Evolutionary conservation across 2,329 filamentous ascomycete species (phyloP).

Genomic region (Pochonia chlamydosporia): DNA sequence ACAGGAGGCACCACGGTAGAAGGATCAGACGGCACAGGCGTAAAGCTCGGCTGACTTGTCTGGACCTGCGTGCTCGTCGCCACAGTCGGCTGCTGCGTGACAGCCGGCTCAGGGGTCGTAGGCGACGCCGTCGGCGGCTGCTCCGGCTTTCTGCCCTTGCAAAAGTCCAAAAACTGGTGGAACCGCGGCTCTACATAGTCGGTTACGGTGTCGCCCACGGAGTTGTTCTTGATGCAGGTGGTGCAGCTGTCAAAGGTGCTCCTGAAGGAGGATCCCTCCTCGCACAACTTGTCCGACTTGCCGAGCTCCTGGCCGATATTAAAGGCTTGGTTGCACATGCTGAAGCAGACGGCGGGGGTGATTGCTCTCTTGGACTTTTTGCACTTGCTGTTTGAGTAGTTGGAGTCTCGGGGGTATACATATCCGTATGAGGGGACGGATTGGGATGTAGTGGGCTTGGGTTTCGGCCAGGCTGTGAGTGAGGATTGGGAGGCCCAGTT

Average conservation of each 20-base stretch:
- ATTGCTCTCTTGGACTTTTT: constrained; percentile 31
- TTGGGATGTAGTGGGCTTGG: background rate
- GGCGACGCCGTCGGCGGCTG: constrained; percentile 11
- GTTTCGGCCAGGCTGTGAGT: constrained; percentile 27
- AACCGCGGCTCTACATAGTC: constrained; percentile 33
- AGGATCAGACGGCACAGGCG: constrained; percentile 6
- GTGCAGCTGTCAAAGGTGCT: constrained; percentile 31
- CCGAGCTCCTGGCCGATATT: constrained; percentile 46
- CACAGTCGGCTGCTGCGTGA: constrained; percentile 15
- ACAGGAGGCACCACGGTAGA: too few species aligned
- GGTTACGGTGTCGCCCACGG: constrained; percentile 15
- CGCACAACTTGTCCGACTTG: constrained; percentile 42
- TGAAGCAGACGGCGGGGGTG: constrained; percentile 45
- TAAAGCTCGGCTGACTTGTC: constrained; percentile 17
- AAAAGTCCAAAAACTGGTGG: constrained; percentile 40
- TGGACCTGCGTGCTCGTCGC: constrained; percentile 20
- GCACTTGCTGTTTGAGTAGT: constrained; percentile 10
- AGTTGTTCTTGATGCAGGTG: constrained; percentile 31
- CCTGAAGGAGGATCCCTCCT: constrained; percentile 33
- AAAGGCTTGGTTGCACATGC: constrained; percentile 44
- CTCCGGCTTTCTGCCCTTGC: constrained; percentile 22
- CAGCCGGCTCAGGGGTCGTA: constrained; percentile 16
- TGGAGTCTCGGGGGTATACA: too few species aligned
- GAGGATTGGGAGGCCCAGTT: constrained; percentile 48
- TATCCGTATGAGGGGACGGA: background rate